Evolutionary conservation across 345 rosid species (phyloP).

Genomic region (Linum lewisii): DNA sequence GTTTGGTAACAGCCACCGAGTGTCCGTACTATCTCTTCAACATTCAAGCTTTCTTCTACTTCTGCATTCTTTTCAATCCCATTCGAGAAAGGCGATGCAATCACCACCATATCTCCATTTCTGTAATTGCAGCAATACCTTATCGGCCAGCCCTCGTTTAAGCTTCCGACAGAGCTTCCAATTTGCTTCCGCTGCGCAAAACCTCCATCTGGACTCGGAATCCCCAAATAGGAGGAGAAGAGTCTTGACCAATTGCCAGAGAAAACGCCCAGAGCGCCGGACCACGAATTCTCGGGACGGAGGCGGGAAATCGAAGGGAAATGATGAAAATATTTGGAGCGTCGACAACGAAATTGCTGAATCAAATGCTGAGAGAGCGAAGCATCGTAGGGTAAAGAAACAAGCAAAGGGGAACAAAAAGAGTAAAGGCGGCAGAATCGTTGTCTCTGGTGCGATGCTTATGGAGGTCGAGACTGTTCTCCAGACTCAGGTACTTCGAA

Average conservation of each 20-base stretch:
- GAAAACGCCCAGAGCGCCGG: conserved; percentile 18
- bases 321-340: conserved; percentile 74
- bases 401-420: conserved; percentile 38
- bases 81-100: conserved; percentile 34
- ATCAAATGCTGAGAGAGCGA: conserved; percentile 15
- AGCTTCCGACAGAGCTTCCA: conserved; percentile 24
- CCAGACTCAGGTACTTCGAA: conserved; percentile 59
- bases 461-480: conserved; percentile 75
- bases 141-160: conserved; percentile 6
- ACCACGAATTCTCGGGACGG: conserved; percentile 22
- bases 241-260: conserved; percentile 25
- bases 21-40: too few relatives aligned
- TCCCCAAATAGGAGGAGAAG: conserved; percentile 6
- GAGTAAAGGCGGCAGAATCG: conserved; percentile 28
- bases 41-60: too few relatives aligned
- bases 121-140: conserved; percentile 18
- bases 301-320: conserved; percentile 31
- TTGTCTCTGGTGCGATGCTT: conserved; percentile 65
- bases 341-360: conserved; percentile 60
- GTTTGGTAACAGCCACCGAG: too few relatives aligned
- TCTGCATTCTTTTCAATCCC: too few relatives aligned
- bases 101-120: conserved; percentile 41
- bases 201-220: neutral
- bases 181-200: conserved; percentile 6
- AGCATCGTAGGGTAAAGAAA: conserved; percentile 26